phyloP scores from a whole-genome alignment of 345 rosid genomes.

The Populus davidiana region DNA sequence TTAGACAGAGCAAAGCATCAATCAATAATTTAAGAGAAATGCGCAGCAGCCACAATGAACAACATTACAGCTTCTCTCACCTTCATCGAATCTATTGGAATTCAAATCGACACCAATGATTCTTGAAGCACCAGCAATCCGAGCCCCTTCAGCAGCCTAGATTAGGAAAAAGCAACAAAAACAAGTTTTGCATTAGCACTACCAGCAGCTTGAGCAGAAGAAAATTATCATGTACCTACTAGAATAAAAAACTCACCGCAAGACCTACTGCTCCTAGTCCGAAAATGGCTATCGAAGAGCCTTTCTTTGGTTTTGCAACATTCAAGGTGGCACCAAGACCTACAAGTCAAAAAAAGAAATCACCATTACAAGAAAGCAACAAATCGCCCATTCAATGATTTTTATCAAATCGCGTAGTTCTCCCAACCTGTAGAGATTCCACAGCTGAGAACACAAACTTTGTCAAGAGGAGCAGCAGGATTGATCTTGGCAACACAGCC shows the following conservation, averaged over 20 bases:
- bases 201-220: background rate
- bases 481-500: slow-evolving; percentile 49
- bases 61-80: background rate
- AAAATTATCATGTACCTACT: too few species aligned
- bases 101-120: slow-evolving; percentile 46
- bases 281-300: slow-evolving; percentile 39
- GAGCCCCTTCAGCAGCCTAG: slow-evolving; percentile 40
- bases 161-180: background rate
- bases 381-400: background rate
- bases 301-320: slow-evolving; percentile 41
- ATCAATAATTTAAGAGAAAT: too few species aligned
- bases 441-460: slow-evolving; percentile 47
- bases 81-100: slow-evolving; percentile 25
- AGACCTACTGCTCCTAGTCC: slow-evolving; percentile 46
- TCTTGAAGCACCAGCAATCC: slow-evolving; percentile 38
- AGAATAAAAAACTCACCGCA: slow-evolving; percentile 21
- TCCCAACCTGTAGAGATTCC: slow-evolving; percentile 43
- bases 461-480: slow-evolving; percentile 45
- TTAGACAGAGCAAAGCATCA: too few species aligned
- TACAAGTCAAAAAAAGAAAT: background rate
- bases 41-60: too few species aligned
- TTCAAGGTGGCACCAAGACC: slow-evolving; percentile 45
- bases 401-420: background rate
- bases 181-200: too few species aligned
- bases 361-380: background rate